phyloP scores from a whole-genome alignment of 768 basidiomycete genomes.

The Pholiota conissans region DNA sequence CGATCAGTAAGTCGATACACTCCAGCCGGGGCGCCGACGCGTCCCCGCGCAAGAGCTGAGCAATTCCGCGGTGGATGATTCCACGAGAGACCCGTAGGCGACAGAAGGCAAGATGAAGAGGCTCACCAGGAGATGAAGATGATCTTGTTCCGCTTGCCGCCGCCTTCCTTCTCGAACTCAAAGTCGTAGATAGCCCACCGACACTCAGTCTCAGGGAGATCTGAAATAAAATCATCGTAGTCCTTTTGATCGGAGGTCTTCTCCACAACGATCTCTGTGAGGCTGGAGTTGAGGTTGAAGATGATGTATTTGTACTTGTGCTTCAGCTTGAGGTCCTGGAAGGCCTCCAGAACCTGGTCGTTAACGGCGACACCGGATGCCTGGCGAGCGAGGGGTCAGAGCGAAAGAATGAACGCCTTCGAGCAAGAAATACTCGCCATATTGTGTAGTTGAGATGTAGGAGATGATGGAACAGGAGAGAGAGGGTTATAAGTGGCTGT shows the following conservation, averaged over 20 bases:
- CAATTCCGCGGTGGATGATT: neutral
- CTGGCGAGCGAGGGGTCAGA: conserved; percentile 23
- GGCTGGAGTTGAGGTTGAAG: conserved; percentile 60
- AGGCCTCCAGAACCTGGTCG: conserved; percentile 56
- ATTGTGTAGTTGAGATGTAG: conserved; percentile 18
- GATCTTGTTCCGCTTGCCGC: conserved; percentile 84
- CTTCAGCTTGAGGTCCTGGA: conserved; percentile 71
- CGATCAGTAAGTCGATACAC: conserved; percentile 22
- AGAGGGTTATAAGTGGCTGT: conserved; percentile 21
- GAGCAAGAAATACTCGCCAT: conserved; percentile 29
- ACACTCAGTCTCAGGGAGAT: conserved; percentile 74
- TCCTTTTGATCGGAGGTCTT: conserved; percentile 51
- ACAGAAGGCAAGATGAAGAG: conserved; percentile 7
- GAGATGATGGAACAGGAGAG: conserved; percentile 25
- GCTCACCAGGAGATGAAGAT: conserved; percentile 84
- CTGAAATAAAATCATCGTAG: conserved; percentile 74
- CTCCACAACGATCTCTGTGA: conserved; percentile 76
- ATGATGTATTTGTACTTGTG: conserved; percentile 85
- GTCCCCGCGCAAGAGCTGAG: neutral
- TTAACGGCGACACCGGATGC: conserved; percentile 70
- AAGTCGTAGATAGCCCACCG: conserved; percentile 95
- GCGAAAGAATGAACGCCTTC: neutral
- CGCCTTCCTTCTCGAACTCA: conserved; percentile 72
- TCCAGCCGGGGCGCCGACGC: neutral
- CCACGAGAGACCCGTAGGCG: neutral